phyloP scores from a whole-genome alignment of 495 filamentous ascomycete genomes.

The Penicilliopsis zonata region DNA sequence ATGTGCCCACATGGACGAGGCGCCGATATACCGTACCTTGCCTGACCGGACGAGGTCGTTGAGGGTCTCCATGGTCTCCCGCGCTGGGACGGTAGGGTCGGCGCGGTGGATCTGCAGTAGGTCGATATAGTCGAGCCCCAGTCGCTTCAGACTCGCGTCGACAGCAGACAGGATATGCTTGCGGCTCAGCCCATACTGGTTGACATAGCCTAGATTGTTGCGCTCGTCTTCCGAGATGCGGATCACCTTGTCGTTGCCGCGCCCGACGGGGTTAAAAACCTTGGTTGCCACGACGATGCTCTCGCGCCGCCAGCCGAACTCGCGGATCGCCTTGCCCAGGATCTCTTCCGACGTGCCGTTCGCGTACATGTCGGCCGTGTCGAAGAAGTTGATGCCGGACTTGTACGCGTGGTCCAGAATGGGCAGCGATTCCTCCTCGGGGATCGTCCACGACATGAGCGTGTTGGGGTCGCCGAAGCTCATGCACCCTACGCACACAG shows the following conservation, averaged over 20 bases:
- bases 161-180: slow-evolving; percentile 55
- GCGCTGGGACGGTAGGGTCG: slow-evolving; percentile 40
- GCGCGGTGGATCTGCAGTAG: slow-evolving; percentile 60
- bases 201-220: too few species aligned
- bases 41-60: not conserved
- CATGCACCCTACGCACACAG: slow-evolving; percentile 37
- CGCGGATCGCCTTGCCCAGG: slow-evolving; percentile 33
- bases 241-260: not conserved
- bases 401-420: slow-evolving; percentile 37
- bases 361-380: slow-evolving; percentile 33
- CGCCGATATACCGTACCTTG: slow-evolving; percentile 5
- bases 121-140: slow-evolving; percentile 55
- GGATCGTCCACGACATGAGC: slow-evolving; percentile 30
- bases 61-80: slow-evolving; percentile 28
- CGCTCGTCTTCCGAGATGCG: slow-evolving; percentile 18
- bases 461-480: slow-evolving; percentile 23
- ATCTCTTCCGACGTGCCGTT: slow-evolving; percentile 30
- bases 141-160: slow-evolving; percentile 44
- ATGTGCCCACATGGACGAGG: slow-evolving; percentile 23
- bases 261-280: slow-evolving; percentile 13
- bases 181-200: slow-evolving; percentile 41
- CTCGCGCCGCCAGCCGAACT: slow-evolving; percentile 29
- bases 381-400: slow-evolving; percentile 29
- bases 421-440: slow-evolving; percentile 16
- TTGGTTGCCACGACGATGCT: slow-evolving; percentile 35